These are phyloP conservation scores for Nyssa sinensis DNA, from an alignment of 148 eudicot species.

Conservation along the genomic window DNA sequence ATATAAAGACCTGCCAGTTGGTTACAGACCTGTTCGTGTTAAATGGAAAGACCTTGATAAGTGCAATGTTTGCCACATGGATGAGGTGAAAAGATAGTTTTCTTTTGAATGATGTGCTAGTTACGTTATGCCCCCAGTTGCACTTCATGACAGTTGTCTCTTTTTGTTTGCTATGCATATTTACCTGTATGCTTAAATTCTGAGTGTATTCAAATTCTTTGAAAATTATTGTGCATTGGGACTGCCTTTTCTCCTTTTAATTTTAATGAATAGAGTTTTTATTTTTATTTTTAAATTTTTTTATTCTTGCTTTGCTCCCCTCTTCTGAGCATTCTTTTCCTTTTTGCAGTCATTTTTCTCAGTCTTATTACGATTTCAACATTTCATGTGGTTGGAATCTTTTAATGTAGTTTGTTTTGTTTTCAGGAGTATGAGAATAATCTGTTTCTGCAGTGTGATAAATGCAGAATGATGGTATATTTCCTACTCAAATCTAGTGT, in stretches of 20 bases:
- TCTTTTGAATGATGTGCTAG: neutral
- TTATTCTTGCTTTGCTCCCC: neutral
- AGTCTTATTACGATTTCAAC: neutral
- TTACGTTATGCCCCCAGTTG: neutral
- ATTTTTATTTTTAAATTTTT: too few relatives aligned
- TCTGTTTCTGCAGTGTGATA: constrained; percentile 95
- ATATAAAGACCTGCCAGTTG: constrained; percentile 39
- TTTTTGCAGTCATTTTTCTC: neutral
- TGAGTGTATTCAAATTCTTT: neutral
- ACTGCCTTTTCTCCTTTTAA: too few relatives aligned
- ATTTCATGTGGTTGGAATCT: constrained; percentile 7
- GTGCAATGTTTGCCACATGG: constrained; percentile 98
- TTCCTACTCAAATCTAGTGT: neutral
- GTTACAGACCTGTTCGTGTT: constrained; percentile 68
- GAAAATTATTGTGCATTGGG: neutral
- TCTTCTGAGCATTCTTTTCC: neutral
- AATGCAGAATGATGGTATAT: constrained; percentile 95
- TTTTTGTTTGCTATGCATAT: neutral
- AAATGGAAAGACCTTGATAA: constrained; percentile 95
- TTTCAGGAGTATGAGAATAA: constrained; percentile 91
- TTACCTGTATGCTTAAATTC: neutral
- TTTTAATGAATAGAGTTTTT: too few relatives aligned
- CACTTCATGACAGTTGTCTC: neutral
- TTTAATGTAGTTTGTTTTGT: constrained; percentile 20
- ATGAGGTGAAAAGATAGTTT: constrained; percentile 59